Conservation (phyloP, 805 yeast species). For the Suhomyces prunicola region DNA sequence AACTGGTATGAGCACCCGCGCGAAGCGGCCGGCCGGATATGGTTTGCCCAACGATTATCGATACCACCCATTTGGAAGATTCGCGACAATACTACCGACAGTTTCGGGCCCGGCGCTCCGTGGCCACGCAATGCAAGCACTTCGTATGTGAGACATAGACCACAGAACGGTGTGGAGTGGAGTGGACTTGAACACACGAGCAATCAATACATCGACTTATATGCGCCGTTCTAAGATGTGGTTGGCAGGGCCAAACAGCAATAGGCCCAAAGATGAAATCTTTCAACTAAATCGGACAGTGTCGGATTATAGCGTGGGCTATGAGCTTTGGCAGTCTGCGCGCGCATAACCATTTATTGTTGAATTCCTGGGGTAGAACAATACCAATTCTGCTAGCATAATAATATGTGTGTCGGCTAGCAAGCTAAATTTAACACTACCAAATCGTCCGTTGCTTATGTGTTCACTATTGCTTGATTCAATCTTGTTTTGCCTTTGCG, state of each 20-base stretch:
- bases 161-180: not conserved
- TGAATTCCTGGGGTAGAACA: not conserved
- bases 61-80: not conserved
- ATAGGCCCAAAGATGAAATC: not conserved
- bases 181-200: not conserved
- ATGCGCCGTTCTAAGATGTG: not conserved
- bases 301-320: not conserved
- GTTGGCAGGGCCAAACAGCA: not conserved
- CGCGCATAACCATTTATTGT: not conserved
- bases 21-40: not conserved
- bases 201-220: not conserved
- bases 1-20: not conserved
- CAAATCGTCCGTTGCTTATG: not conserved
- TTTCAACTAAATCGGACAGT: not conserved
- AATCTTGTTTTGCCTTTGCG: not conserved
- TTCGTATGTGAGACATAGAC: not conserved
- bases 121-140: not conserved
- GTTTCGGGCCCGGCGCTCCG: not conserved
- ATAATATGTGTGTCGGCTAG: not conserved
- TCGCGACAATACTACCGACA: not conserved
- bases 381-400: not conserved
- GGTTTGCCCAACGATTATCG: not conserved
- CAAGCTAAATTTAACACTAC: not conserved
- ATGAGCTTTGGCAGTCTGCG: not conserved
- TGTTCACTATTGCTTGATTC: not conserved